These are phyloP conservation scores for Castanea sativa DNA, from an alignment of 306 rosid species.

Conservation along the genomic window DNA sequence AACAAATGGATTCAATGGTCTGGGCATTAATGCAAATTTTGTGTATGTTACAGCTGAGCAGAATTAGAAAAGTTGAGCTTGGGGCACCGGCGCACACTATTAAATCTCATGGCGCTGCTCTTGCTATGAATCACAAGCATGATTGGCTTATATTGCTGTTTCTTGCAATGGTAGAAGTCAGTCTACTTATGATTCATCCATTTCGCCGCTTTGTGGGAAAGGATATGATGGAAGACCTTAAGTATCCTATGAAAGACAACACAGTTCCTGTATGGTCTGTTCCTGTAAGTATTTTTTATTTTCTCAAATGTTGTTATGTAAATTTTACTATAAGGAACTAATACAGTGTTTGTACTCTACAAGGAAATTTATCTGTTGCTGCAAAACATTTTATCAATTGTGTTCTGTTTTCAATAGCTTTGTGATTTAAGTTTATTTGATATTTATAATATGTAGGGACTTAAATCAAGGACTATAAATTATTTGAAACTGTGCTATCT, in stretches of 20 bases:
- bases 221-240: conserved; percentile 91
- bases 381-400: not conserved
- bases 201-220: conserved; percentile 87
- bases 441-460: not conserved
- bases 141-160: conserved; percentile 86
- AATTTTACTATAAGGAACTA: no score
- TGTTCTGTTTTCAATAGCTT: not conserved
- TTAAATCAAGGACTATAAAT: not conserved
- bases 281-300: conserved; percentile 53
- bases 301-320: no score
- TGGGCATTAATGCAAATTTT: not conserved
- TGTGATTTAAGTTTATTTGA: not conserved
- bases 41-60: conserved; percentile 23
- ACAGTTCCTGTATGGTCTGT: conserved; percentile 95
- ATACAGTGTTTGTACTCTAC: no score
- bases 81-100: conserved; percentile 55
- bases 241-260: conserved; percentile 70
- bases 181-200: conserved; percentile 52
- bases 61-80: conserved; percentile 39
- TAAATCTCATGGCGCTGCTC: conserved; percentile 75
- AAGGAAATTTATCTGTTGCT: no score
- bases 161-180: conserved; percentile 51
- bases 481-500: not conserved
- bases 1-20: not conserved
- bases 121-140: conserved; percentile 64